Evolutionary conservation across 2,329 filamentous ascomycete species (phyloP), one percentile per base, ranked within the genome.

Genomic region (Colletotrichum echinochloae): DNA sequence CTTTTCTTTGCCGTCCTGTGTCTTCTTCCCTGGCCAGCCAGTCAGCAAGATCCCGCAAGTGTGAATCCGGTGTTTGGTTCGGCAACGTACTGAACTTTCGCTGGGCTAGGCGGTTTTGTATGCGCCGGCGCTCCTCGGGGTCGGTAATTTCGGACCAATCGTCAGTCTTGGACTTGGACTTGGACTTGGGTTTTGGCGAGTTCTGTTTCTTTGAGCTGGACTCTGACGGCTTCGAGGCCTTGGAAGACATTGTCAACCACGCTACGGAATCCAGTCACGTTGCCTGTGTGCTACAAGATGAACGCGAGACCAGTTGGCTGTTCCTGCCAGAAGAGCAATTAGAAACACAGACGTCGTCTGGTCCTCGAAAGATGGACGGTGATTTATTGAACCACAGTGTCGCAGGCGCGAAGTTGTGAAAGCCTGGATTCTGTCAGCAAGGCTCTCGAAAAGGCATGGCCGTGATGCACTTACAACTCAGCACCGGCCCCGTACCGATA

Each of bases 91-190:
- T 87, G 74, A 93, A 94, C 75, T 93, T 93, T 74, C 92, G 86
- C 76, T 94, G 92, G 2, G 92, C 92, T 71, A 94, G 87, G 64
- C 91, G 88, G 78, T 94, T 94, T 78, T 94, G 92, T 60, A 94
- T 91, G 71, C 91, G 90, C 72, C 92, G 85, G 76, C 92, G 86
- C 81, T 93, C 90, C 71, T 90, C 89, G 0, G 91, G 90, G 74
- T 94, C 91, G 8, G 87, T 88, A 52, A 94, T 86, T 0, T 90
- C 87, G 35, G 87, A 85, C 92, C 92, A 94, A 80, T 93, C 89
- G 73, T 92, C 86, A 3, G 82, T 82, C 73, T 85, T 86, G 39
- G 75, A 76, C 41, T 44, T 44, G 14, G 41, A 44, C 73, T 81
- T 81, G 6, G 83, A 78, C 72, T 83, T 86, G 59, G 78, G 75